These are phyloP conservation scores for Linanthus parryae DNA, from an alignment of 148 eudicot genomes.

Conservation along the genomic window DNA sequence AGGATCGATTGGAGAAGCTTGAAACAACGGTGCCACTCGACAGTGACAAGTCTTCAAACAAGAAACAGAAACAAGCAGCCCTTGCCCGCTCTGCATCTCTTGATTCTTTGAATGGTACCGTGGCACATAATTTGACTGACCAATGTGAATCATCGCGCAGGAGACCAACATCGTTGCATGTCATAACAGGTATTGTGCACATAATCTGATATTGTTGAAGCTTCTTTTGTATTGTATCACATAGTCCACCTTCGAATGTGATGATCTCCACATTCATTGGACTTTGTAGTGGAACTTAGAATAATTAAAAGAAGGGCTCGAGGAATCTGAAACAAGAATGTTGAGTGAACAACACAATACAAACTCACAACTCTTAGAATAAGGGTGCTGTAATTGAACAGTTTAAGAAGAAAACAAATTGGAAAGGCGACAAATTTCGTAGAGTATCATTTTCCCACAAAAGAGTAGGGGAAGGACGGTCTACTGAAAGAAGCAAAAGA, in stretches of 20 bases:
- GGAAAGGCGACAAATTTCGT: no score
- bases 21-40: conserved; percentile 38
- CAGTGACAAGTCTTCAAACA: conserved; percentile 20
- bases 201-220: no score
- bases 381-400: no score
- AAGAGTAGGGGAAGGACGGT: no score
- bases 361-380: no score
- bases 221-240: conserved; percentile 3
- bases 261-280: not conserved
- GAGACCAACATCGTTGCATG: conserved; percentile 50
- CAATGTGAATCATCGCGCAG: conserved; percentile 22
- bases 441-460: no score
- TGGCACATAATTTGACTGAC: conserved; percentile 28
- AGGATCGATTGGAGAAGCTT: conserved; percentile 53
- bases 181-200: conserved; percentile 87
- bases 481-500: no score
- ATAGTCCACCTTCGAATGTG: not conserved
- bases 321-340: no score
- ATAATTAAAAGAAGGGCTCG: no score
- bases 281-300: no score
- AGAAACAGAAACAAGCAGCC: conserved; percentile 10
- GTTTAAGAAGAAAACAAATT: no score
- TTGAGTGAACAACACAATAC: no score
- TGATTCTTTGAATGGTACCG: conserved; percentile 13
- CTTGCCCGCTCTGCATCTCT: conserved; percentile 21